Percentiles rank a stretch among this genome's conserved stretches.
Evolutionary conservation across 2,329 filamentous ascomycete genomes (phyloP).

Genomic region (Knoxdaviesia proteae): DNA sequence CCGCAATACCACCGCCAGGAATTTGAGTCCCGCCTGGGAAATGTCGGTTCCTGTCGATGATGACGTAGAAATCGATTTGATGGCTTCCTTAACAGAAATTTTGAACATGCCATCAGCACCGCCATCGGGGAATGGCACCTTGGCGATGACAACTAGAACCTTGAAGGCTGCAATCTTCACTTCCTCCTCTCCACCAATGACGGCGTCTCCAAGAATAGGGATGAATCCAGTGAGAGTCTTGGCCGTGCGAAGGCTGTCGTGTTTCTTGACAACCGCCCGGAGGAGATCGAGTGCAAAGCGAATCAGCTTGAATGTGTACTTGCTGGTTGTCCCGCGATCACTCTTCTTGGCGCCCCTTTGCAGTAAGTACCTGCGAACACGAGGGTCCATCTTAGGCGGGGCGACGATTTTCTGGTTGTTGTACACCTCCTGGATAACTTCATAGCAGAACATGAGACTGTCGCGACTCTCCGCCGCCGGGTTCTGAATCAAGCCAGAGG

Average conservation of each 20-base stretch:
- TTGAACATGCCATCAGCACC: slow-evolving; percentile 38
- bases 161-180: slow-evolving; percentile 77
- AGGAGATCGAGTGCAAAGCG: slow-evolving; percentile 78
- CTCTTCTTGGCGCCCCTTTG: slow-evolving; percentile 61
- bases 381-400: slow-evolving; percentile 36
- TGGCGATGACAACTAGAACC: slow-evolving; percentile 66
- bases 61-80: slow-evolving; percentile 57
- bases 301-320: slow-evolving; percentile 70
- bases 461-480: slow-evolving; percentile 57
- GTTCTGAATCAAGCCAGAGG: slow-evolving; percentile 67
- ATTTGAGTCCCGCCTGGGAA: slow-evolving; percentile 71
- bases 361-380: slow-evolving; percentile 54
- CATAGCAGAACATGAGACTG: slow-evolving; percentile 84
- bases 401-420: slow-evolving; percentile 32
- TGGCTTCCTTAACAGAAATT: slow-evolving; percentile 69
- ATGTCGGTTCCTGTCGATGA: slow-evolving; percentile 64
- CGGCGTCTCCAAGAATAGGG: slow-evolving; percentile 69
- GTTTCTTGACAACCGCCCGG: slow-evolving; percentile 67
- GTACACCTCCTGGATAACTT: slow-evolving; percentile 77
- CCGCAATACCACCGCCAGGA: slow-evolving; percentile 66
- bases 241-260: slow-evolving; percentile 59
- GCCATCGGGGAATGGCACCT: slow-evolving; percentile 52
- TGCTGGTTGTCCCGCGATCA: slow-evolving; percentile 50
- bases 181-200: slow-evolving; percentile 73
- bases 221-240: slow-evolving; percentile 70